Conservation (phyloP, 768 basidiomycete species). For the Podaxis rugospora region DNA sequence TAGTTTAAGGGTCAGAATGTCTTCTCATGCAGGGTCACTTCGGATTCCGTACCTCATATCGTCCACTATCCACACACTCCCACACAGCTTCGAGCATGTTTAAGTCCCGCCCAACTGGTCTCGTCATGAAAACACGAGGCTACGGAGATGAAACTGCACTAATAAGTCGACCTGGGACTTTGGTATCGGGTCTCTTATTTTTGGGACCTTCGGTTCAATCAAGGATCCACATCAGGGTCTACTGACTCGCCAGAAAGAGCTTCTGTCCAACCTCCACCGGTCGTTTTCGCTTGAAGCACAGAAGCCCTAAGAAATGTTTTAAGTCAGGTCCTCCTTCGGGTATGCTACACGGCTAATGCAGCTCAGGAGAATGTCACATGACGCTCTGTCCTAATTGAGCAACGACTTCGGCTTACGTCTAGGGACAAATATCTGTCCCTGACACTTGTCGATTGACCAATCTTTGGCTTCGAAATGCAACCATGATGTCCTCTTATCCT, state of each 20-base stretch:
- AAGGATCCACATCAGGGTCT: not conserved
- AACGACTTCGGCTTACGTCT: too few species aligned
- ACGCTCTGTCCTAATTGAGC: too few species aligned
- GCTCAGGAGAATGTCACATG: too few species aligned
- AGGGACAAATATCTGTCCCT: too few species aligned
- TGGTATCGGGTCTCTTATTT: not conserved
- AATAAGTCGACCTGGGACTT: slow-evolving; percentile 1
- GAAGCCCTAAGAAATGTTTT: not conserved
- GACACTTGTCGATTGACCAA: too few species aligned
- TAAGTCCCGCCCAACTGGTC: not conserved
- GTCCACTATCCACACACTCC: not conserved
- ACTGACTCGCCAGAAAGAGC: not conserved
- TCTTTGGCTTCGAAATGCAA: too few species aligned
- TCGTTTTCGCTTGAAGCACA: not conserved
- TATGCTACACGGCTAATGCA: too few species aligned
- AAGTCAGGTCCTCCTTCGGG: too few species aligned
- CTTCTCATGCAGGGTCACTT: slow-evolving; percentile 8
- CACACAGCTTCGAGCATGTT: not conserved
- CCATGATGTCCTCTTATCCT: too few species aligned
- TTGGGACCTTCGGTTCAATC: not conserved
- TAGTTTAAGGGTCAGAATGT: slow-evolving; percentile 12
- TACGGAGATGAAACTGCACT: slow-evolving; percentile 1
- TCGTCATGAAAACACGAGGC: slow-evolving; percentile 8
- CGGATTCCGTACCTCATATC: slow-evolving; percentile 1
- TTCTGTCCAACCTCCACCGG: not conserved